These are phyloP conservation scores for Pulicaria dysenterica DNA, from an alignment of 129 eudicot species.

Conservation along the genomic window DNA sequence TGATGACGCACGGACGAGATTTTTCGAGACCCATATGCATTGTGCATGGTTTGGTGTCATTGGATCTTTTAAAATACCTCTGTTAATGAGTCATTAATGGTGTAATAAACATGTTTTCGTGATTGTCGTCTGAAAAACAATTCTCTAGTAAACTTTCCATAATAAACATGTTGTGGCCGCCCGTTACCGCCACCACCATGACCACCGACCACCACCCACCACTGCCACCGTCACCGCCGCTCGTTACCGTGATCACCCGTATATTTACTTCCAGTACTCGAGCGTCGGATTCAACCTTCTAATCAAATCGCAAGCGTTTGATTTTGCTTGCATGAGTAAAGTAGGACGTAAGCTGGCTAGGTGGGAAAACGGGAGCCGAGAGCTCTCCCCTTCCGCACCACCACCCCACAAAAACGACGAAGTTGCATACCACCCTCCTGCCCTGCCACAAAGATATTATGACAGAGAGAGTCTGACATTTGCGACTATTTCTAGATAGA, in stretches of 20 bases:
- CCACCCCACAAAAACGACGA: slow-evolving; percentile 39
- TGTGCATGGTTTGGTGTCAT: too few relatives aligned
- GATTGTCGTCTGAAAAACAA: too few relatives aligned
- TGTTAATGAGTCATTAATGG: too few relatives aligned
- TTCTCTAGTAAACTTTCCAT: too few relatives aligned
- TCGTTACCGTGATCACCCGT: neutral
- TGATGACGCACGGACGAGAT: too few relatives aligned
- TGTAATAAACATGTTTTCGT: too few relatives aligned
- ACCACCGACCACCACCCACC: too few relatives aligned
- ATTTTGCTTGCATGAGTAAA: slow-evolving; percentile 29
- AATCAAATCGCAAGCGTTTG: slow-evolving; percentile 34
- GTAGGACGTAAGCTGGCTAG: slow-evolving; percentile 24
- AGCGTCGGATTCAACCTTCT: slow-evolving; percentile 2
- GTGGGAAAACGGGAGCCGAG: neutral
- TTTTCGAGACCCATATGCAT: too few relatives aligned
- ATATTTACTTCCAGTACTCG: neutral
- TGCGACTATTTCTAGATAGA: slow-evolving; percentile 25
- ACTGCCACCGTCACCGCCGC: too few relatives aligned
- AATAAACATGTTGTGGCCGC: too few relatives aligned
- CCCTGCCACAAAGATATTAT: slow-evolving; percentile 36
- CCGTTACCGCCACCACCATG: too few relatives aligned
- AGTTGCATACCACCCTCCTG: slow-evolving; percentile 25
- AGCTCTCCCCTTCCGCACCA: slow-evolving; percentile 32
- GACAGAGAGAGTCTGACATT: slow-evolving; percentile 22
- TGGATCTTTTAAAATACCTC: too few relatives aligned